These are phyloP conservation scores for Trichoderma breve DNA, from an alignment of 2,329 filamentous ascomycete species.

Conservation along the genomic window DNA sequence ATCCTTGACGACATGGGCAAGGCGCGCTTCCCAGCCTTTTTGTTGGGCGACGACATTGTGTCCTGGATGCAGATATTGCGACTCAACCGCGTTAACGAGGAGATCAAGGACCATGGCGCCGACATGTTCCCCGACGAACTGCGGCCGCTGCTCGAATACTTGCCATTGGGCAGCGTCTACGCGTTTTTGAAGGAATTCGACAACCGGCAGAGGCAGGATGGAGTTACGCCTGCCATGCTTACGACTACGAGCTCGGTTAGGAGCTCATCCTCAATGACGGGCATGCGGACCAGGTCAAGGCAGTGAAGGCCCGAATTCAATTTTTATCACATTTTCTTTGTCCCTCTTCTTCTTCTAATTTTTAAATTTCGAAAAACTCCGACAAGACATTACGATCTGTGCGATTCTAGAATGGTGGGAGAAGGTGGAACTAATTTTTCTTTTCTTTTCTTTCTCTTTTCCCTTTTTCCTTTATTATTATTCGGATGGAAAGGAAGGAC, in stretches of 20 bases:
- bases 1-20: slow-evolving; percentile 38
- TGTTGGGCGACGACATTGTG: slow-evolving; percentile 37
- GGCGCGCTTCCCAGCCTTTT: slow-evolving; percentile 32
- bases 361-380: neutral
- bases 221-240: slow-evolving; percentile 14
- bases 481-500: neutral
- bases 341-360: neutral
- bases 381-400: neutral
- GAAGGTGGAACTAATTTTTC: neutral
- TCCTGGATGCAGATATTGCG: slow-evolving; percentile 37
- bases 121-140: slow-evolving; percentile 31
- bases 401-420: neutral
- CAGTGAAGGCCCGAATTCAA: neutral
- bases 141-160: slow-evolving; percentile 23
- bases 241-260: slow-evolving; percentile 9
- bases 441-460: neutral
- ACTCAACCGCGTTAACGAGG: slow-evolving; percentile 36
- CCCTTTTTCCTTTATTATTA: neutral
- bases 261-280: slow-evolving; percentile 5
- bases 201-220: slow-evolving; percentile 16
- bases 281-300: slow-evolving; percentile 6
- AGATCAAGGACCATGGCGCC: slow-evolving; percentile 35
- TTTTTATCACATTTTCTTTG: neutral
- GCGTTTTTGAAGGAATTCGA: slow-evolving; percentile 23
- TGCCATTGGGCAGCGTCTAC: slow-evolving; percentile 23